Base-by-base conservation (phyloP, 495 filamentous ascomycete genomes). In the Penicillium desertorum region DNA sequence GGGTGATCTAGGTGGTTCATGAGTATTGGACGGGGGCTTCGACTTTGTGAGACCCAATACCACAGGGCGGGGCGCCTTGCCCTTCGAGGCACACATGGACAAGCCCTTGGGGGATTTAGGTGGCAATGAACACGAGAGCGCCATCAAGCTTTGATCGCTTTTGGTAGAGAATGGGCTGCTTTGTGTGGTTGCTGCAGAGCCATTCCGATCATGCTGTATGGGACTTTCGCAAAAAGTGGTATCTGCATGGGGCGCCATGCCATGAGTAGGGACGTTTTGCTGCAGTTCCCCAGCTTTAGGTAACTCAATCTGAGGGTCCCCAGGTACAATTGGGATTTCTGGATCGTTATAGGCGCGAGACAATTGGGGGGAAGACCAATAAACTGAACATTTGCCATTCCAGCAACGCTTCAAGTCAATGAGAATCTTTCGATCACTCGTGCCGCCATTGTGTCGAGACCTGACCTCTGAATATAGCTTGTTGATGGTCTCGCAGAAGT, bases 351-450 rank as follows among this genome's bases (percentile, higher is more conserved):
- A 75, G 45, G 76, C 69, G 53, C 67, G 60, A 20, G 83, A 79
- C 73, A 70, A 85, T 79, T 86, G 81, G 1, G 83, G 75, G 2
- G 79, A 81, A 62, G 96, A 89, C 93, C 93, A 98, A 65, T 91
- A 96, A 27, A 89, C 73, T 2, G 88, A 84, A 64, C 92, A 97
- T 16, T 91, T 89, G 50, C 91, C 85, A 72, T 95, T 84, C 95
- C 95, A 99, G 68, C 95, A 98, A 70, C 94, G 92, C 72, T 98
- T 98, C 45, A 98, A 76, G 69, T 99, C 93, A 32, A 88, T 84
- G 52, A 99, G 79, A 53, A 97, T 96, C 71, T 96, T 96, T 52
- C 94, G 69, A 65, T 95, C 91, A 39, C 90, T 92, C 45, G 81
- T 81, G 19, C 83, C 84, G 45, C 81, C 76, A 51, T 67, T 69